These are phyloP conservation scores for Theileria annulata DNA, from an alignment of 169 alveolate genomes.

Conservation along the genomic window DNA sequence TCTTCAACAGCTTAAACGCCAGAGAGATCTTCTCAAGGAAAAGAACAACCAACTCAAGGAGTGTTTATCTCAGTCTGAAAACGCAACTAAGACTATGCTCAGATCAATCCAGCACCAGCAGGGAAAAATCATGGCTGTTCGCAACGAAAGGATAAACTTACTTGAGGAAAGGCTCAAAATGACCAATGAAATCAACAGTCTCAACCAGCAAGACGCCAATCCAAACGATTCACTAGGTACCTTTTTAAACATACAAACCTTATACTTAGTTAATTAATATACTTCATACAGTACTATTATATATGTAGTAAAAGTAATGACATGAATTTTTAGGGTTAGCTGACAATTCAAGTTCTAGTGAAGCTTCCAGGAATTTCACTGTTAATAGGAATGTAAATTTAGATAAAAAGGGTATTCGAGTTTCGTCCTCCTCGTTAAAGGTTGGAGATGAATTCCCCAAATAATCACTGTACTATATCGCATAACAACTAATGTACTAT, in stretches of 20 bases:
- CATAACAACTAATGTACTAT: slow-evolving; percentile 6
- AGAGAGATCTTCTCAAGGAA: slow-evolving; percentile 19
- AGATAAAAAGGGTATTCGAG: slow-evolving; percentile 60
- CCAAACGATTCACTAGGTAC: not conserved
- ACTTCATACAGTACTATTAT: not conserved
- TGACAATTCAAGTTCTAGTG: slow-evolving; percentile 19
- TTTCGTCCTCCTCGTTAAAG: slow-evolving; percentile 20
- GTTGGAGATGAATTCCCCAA: slow-evolving; percentile 47
- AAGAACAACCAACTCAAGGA: slow-evolving; percentile 52
- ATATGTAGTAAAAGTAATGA: not conserved
- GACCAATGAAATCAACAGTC: slow-evolving; percentile 18
- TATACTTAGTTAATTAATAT: too few relatives aligned
- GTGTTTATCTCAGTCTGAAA: slow-evolving; percentile 61
- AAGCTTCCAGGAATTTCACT: slow-evolving; percentile 13
- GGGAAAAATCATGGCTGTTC: slow-evolving; percentile 24
- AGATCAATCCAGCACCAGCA: slow-evolving; percentile 55
- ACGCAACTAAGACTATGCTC: slow-evolving; percentile 63
- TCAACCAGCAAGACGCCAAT: not conserved
- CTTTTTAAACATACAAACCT: not conserved
- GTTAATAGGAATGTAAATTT: slow-evolving; percentile 13
- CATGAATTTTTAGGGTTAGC: not conserved
- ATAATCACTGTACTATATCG: slow-evolving; percentile 3
- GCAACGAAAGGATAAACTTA: slow-evolving; percentile 28
- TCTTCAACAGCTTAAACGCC: slow-evolving; percentile 32
- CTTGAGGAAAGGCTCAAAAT: slow-evolving; percentile 38